Base-by-base conservation (phyloP, 495 filamentous ascomycete genomes). In the Penicillium atrosanguineum region DNA sequence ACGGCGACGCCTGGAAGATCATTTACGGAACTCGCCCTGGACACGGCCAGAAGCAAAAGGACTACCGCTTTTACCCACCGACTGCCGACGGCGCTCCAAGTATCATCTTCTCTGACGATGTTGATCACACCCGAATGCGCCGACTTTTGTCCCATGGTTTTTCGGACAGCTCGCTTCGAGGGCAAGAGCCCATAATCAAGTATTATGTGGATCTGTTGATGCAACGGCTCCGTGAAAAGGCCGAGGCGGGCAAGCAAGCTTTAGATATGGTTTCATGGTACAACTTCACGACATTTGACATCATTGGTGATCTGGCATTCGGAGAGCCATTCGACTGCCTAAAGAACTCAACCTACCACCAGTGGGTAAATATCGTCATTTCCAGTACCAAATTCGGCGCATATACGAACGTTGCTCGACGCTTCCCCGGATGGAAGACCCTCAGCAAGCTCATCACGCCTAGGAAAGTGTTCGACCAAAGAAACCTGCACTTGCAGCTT, bases 301-400 rank as follows among this genome's bases (percentile, higher is more conserved):
- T 85, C 26, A 81, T 84, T 52, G 83, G 82, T 6, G 81, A 85
- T 60, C 58, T 87, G 29, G 74, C 76, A 19, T 84, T 86, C 65
- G 82, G 80, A 1, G 76, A 86, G 51, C 69, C 75, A 16, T 86
- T 87, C 49, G 74, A 74, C 20, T 81, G 80, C 42, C 61, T 87
- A 6, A 63, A 79, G 26, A 70, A 65, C 20, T 68, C 66, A 5
- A 57, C 68, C 1, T 79, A 80, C 46, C 79, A 86, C 62, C 71
- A 76, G 12, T 87, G 83, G 83, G 73, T 87, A 0, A 60, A 64
- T 11, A 57, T 74, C 8, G 70, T 85, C 29, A 78, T 82, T 52
- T 39, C 64, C 7, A 16, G 50, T 8, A 18, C 69, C 38, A 72
- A 62, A 21, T 41, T 55, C 6, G 55, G 64, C 9, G 68, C 67